Evolutionary conservation across 2,329 filamentous ascomycete genomes (phyloP).

Genomic region (Lachnellula cervina): DNA sequence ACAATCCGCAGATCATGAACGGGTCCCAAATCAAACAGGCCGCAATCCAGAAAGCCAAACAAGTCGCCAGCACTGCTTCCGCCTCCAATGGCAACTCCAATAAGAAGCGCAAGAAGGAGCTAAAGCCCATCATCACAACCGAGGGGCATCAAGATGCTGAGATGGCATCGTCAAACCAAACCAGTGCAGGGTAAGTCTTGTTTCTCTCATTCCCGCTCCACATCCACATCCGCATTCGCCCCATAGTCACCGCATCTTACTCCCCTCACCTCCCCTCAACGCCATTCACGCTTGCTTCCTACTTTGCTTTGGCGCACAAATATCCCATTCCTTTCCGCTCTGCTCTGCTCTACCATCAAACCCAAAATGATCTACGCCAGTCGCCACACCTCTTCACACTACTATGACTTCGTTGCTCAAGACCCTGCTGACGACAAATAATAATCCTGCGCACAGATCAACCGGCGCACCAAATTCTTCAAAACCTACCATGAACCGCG

Average conservation of each 20-base stretch:
- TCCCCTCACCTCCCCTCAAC: not conserved
- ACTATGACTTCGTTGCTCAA: slow-evolving; percentile 29
- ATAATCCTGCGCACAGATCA: slow-evolving; percentile 27
- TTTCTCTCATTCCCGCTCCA: slow-evolving; percentile 1
- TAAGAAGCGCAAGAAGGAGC: slow-evolving; percentile 56
- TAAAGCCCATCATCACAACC: slow-evolving; percentile 58
- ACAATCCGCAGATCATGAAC: slow-evolving; percentile 25
- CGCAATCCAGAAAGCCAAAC: slow-evolving; percentile 57
- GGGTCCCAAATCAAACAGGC: slow-evolving; percentile 31
- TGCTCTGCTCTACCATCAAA: not conserved
- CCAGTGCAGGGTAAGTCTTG: slow-evolving; percentile 33
- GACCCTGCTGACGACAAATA: slow-evolving; percentile 27
- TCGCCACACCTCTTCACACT: slow-evolving; percentile 2
- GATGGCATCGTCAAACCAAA: slow-evolving; percentile 29
- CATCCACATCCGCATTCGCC: slow-evolving; percentile 13
- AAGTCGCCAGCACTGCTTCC: slow-evolving; percentile 37
- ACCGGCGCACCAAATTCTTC: slow-evolving; percentile 25
- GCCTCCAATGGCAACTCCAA: slow-evolving; percentile 43
- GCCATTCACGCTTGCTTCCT: not conserved
- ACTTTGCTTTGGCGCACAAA: not conserved
- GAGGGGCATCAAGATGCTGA: slow-evolving; percentile 38
- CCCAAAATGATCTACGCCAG: slow-evolving; percentile 1
- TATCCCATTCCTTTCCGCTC: not conserved
- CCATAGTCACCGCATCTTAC: not conserved
- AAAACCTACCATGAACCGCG: slow-evolving; percentile 28